Percentiles rank a stretch among this genome's conserved stretches.
Evolutionary conservation across 768 basidiomycete genomes (phyloP).

Genomic region (Amanita rubescens): DNA sequence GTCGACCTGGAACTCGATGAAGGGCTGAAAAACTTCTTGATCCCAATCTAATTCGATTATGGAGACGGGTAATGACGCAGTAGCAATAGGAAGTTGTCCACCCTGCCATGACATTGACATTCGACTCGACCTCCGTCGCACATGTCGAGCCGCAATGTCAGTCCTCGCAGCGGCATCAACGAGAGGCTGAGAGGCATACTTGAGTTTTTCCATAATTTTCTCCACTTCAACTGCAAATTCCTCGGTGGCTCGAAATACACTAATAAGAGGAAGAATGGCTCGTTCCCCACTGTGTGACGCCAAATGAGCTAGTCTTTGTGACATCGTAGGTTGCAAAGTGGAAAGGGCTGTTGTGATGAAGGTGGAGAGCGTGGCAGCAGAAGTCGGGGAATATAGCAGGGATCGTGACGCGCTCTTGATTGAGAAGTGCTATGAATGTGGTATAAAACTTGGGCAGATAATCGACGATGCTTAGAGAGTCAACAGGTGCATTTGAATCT

Average conservation of each 20-base stretch:
- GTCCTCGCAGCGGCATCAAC: constrained; percentile 17
- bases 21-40: constrained; percentile 87
- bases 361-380: constrained; percentile 63
- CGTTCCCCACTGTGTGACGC: constrained; percentile 56
- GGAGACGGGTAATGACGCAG: constrained; percentile 17
- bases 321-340: constrained; percentile 72
- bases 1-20: constrained; percentile 84
- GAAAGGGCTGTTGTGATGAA: constrained; percentile 81
- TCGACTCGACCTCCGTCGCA: constrained; percentile 49
- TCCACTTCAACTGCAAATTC: constrained; percentile 72
- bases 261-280: constrained; percentile 65
- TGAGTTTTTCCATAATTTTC: constrained; percentile 71
- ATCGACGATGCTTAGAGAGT: constrained; percentile 40
- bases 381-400: constrained; percentile 86
- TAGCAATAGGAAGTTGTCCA: constrained; percentile 21
- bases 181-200: constrained; percentile 24
- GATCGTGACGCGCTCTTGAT: constrained; percentile 65
- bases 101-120: constrained; percentile 62
- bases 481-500: constrained; percentile 21
- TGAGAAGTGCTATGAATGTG: constrained; percentile 57
- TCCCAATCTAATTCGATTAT: constrained; percentile 69
- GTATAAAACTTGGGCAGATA: constrained; percentile 75
- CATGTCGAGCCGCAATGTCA: constrained; percentile 18
- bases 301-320: constrained; percentile 68
- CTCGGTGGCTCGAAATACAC: constrained; percentile 66